Evolutionary conservation across 1,139 yeast species (phyloP), one percentile per base, ranked within the genome.

Genomic region (Yamadazyma diddensiae): DNA sequence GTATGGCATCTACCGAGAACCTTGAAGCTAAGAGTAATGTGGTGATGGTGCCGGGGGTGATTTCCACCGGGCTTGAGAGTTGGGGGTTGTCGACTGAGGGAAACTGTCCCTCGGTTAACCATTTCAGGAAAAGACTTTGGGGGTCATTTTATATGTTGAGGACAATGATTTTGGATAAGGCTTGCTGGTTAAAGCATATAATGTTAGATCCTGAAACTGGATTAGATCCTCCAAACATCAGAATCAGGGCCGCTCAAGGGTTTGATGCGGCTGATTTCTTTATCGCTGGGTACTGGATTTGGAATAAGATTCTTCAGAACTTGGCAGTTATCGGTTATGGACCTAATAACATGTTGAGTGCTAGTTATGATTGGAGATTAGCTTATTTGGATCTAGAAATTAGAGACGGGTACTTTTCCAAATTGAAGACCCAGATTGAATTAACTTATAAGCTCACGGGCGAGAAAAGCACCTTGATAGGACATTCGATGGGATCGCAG

Each of bases 401-500:
- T 36, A 71, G 98, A 39, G 98, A 92, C 52, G 79, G 80, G 3
- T 92, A 85, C 60, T 92, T 92, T 51, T 62, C 86, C 17, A 81
- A 79, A 49, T 65, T 92, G 41, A 86, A 88, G 59, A 47, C 63
- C 14, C 80, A 77, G 43, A 79, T 90, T 36, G 98, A 92, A 55
- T 47, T 77, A 21, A 56, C 53, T 36, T 55, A 59, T 19, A 47
- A 57, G 16, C 36, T 60, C 21, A 72, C 73, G 5, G 90, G 92
- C 13, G 76, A 85, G 46, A 90, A 88, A 50, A 64, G 85, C 2
- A 80, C 82, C n/a, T 54, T 92, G 9, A 73, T 82, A 13, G 95
- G 96, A 15, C 98, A 92, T 56, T 90, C 97, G 0, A 92, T 92
- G 98, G 98, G 98, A 0, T 73, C 95, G 1, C 97, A 92, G 55